phyloP scores from a whole-genome alignment of 2,329 filamentous ascomycete species.

The Aspergillus neotritici region DNA sequence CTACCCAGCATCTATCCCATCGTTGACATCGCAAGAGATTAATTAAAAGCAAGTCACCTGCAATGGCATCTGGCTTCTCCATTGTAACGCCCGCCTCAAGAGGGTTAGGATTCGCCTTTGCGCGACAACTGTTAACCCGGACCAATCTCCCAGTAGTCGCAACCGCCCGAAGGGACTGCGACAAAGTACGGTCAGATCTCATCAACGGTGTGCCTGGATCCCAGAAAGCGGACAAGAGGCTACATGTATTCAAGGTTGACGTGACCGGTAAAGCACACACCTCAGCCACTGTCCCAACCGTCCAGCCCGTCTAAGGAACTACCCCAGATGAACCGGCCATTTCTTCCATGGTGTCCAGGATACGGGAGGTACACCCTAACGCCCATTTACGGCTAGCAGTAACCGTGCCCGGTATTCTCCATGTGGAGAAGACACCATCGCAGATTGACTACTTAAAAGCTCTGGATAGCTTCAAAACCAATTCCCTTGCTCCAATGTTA shows the following conservation, averaged over 20 bases:
- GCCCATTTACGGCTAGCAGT: conserved; percentile 63
- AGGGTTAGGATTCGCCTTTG: conserved; percentile 59
- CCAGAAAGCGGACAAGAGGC: conserved; percentile 37
- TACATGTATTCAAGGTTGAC: conserved; percentile 52
- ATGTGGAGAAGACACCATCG: conserved; percentile 63
- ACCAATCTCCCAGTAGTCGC: conserved; percentile 55
- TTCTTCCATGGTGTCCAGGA: conserved; percentile 49
- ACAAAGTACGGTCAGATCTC: conserved; percentile 46
- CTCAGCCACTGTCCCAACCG: neutral
- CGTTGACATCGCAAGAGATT: too few relatives aligned
- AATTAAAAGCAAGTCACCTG: too few relatives aligned
- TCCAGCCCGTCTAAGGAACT: neutral
- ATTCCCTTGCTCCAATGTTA: conserved; percentile 67
- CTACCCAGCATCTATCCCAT: too few relatives aligned
- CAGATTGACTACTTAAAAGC: conserved; percentile 59
- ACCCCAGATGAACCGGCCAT: conserved; percentile 58
- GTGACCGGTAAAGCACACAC: conserved; percentile 45
- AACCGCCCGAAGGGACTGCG: conserved; percentile 52
- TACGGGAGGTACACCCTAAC: conserved; percentile 49
- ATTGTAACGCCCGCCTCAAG: conserved; percentile 54
- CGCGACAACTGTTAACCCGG: conserved; percentile 52
- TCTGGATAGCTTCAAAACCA: conserved; percentile 66
- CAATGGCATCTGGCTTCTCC: conserved; percentile 19
- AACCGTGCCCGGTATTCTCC: conserved; percentile 64
- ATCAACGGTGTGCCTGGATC: conserved; percentile 45